These are phyloP conservation scores for Penicillium sp. DNA, from an alignment of 2,329 filamentous ascomycete genomes.

Conservation along the genomic window DNA sequence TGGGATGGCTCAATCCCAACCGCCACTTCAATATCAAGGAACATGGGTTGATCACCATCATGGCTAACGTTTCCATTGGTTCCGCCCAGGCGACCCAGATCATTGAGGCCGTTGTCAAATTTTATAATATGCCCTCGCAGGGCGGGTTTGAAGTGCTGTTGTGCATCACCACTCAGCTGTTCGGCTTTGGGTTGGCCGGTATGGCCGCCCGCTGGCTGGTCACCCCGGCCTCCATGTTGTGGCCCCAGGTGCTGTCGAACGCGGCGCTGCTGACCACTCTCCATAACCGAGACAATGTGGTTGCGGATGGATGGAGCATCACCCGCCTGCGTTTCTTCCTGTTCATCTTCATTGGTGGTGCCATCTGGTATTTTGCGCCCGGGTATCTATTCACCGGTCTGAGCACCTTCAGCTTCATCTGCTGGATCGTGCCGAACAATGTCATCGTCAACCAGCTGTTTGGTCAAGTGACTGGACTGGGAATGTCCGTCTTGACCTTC, in stretches of 20 bases:
- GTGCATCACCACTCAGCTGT: constrained; percentile 64
- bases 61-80: constrained; percentile 54
- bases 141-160: constrained; percentile 65
- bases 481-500: constrained; percentile 71
- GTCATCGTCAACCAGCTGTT: constrained; percentile 74
- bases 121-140: constrained; percentile 61
- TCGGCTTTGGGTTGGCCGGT: constrained; percentile 68
- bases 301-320: constrained; percentile 49
- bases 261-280: constrained; percentile 51
- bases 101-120: constrained; percentile 48
- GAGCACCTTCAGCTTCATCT: constrained; percentile 71
- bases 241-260: constrained; percentile 61
- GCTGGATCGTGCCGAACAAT: constrained; percentile 71
- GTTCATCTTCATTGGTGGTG: constrained; percentile 35
- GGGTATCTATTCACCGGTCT: constrained; percentile 71
- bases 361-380: constrained; percentile 51
- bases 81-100: constrained; percentile 46
- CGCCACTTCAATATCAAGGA: constrained; percentile 46
- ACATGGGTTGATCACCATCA: constrained; percentile 50
- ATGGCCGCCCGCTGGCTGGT: constrained; percentile 63
- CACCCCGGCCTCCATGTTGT: constrained; percentile 66
- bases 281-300: constrained; percentile 36
- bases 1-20: constrained; percentile 49
- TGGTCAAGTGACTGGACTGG: constrained; percentile 69
- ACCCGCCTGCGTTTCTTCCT: constrained; percentile 44